A percentile compares a stretch with the other conserved stretches of the same genome.
Conservation (phyloP, 306 rosid genomes). For the Potentilla sterilis region DNA sequence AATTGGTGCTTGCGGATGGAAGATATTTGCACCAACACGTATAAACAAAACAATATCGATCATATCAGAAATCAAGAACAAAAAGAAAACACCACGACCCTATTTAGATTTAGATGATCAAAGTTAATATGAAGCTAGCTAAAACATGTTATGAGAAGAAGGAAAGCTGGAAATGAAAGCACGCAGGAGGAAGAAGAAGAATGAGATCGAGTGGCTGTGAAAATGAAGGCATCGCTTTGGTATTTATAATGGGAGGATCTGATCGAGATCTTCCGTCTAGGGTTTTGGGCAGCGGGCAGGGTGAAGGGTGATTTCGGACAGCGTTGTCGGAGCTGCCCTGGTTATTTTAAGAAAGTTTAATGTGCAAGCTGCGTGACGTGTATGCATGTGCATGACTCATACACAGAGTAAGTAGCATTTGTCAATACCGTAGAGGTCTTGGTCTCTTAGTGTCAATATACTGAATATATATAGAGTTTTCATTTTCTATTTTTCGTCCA, state of each 20-base stretch:
- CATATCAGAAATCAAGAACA: not conserved
- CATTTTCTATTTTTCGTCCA: too few relatives aligned
- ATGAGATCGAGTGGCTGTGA: conserved; percentile 11
- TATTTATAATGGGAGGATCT: conserved; percentile 25
- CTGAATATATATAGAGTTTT: too few relatives aligned
- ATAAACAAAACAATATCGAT: not conserved
- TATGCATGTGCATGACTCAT: conserved; percentile 1
- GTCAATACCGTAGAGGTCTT: not conserved
- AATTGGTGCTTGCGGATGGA: conserved; percentile 79
- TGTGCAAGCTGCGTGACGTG: conserved; percentile 11
- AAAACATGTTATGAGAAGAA: not conserved
- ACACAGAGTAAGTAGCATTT: not conserved
- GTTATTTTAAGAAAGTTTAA: not conserved
- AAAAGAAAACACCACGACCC: not conserved
- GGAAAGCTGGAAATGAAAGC: not conserved
- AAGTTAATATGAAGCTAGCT: not conserved
- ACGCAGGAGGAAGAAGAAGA: not conserved
- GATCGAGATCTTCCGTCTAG: conserved; percentile 10
- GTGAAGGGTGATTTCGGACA: conserved; percentile 11
- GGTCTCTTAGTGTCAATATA: too few relatives aligned
- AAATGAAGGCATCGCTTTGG: conserved; percentile 2
- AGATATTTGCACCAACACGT: conserved; percentile 56
- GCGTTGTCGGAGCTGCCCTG: conserved; percentile 29
- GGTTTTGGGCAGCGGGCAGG: conserved; percentile 42
- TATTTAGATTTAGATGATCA: not conserved